Evolutionary conservation across 2,329 filamentous ascomycete species (phyloP).

Genomic region (Aspergillus awamori): DNA sequence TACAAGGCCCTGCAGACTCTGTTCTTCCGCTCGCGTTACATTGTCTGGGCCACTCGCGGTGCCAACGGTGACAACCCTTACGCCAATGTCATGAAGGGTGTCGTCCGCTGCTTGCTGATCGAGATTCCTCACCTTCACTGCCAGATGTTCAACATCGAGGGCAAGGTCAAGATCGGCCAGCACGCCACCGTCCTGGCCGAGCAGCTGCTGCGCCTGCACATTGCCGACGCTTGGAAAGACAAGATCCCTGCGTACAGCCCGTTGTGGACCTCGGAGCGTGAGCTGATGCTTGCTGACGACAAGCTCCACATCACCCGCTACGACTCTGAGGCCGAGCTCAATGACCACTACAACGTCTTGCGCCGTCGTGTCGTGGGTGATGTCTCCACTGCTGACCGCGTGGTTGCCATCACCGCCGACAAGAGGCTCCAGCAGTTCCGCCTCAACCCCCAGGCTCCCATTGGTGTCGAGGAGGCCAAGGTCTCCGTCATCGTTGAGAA

Average conservation of each 20-base stretch:
- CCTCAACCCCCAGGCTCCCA: background rate
- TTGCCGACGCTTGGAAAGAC: background rate
- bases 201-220: background rate
- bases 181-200: background rate
- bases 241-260: background rate
- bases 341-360: background rate
- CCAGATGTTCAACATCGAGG: slow-evolving; percentile 7
- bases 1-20: background rate
- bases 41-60: background rate
- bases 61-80: slow-evolving; percentile 8
- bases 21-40: background rate
- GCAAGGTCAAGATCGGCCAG: background rate
- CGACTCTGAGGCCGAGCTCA: background rate
- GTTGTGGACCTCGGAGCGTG: background rate
- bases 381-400: background rate
- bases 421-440: background rate
- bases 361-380: background rate
- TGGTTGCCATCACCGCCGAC: background rate
- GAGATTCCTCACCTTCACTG: slow-evolving; percentile 11
- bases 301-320: background rate
- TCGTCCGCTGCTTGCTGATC: slow-evolving; percentile 7
- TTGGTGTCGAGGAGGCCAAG: background rate
- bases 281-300: background rate
- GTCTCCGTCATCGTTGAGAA: background rate
- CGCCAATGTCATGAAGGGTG: slow-evolving; percentile 12